Conservation (phyloP, 2,329 filamentous ascomycete genomes). For the Fusarium solani-melongenae region DNA sequence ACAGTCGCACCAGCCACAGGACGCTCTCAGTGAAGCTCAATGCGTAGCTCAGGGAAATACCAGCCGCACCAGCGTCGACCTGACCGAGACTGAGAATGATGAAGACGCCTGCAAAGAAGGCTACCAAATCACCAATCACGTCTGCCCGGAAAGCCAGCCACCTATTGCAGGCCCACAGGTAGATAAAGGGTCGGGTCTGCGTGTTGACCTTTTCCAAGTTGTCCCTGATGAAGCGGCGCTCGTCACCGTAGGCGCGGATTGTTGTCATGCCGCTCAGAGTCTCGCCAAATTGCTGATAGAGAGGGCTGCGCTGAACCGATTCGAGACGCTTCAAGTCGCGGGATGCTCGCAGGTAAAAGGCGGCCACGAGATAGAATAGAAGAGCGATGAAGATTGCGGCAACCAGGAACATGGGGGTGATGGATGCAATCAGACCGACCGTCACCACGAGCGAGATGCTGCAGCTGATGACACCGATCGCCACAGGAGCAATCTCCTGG, state of each 20-base stretch:
- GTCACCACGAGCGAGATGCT: constrained; percentile 81
- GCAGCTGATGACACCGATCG: constrained; percentile 79
- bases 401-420: constrained; percentile 91
- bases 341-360: constrained; percentile 92
- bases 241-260: constrained; percentile 95
- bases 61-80: constrained; percentile 91
- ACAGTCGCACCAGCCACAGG: constrained; percentile 93
- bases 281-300: constrained; percentile 98
- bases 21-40: constrained; percentile 98
- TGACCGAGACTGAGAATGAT: constrained; percentile 84
- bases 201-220: constrained; percentile 90
- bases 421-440: constrained; percentile 84
- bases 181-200: constrained; percentile 93
- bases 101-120: constrained; percentile 93
- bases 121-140: constrained; percentile 87
- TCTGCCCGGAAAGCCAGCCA: constrained; percentile 97
- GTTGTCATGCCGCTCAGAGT: constrained; percentile 95
- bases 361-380: constrained; percentile 84
- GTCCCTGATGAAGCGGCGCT: constrained; percentile 91
- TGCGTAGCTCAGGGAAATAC: constrained; percentile 93
- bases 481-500: constrained; percentile 93
- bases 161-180: constrained; percentile 94
- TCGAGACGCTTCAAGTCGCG: constrained; percentile 95
- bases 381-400: constrained; percentile 86
- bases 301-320: constrained; percentile 90